Conservation (phyloP, 352 stramenopile genomes). For the Albugo laibachii region DNA sequence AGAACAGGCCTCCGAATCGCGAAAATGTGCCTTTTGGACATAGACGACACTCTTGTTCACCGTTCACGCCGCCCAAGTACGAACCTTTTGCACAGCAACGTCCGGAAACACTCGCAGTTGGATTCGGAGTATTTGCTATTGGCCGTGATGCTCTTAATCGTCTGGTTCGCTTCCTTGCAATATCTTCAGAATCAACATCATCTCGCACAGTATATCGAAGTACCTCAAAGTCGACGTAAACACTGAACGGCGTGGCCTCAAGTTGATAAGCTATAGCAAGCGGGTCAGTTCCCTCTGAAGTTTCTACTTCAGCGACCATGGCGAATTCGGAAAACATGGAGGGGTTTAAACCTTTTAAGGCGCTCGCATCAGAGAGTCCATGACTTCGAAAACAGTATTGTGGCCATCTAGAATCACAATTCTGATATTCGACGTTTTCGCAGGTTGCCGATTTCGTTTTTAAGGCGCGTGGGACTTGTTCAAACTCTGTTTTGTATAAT, state of each 20-base stretch:
- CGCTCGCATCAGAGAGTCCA: not conserved
- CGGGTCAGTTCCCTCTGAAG: not conserved
- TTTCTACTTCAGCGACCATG: not conserved
- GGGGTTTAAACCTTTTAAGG: not conserved
- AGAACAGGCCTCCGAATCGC: no score
- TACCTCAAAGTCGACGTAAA: not conserved
- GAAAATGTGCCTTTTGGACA: no score
- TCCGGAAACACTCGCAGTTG: no score
- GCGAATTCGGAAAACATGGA: conserved; percentile 4
- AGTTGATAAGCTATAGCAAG: not conserved
- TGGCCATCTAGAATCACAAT: conserved; percentile 1
- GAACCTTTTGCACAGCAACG: no score
- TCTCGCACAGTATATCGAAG: no score
- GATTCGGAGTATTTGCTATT: no score
- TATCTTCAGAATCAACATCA: no score
- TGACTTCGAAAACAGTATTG: conserved; percentile 3
- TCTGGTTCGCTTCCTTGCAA: no score
- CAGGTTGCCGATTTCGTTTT: not conserved
- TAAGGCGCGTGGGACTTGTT: not conserved
- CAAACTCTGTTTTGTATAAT: not conserved
- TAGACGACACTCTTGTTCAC: no score
- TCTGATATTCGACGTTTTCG: not conserved
- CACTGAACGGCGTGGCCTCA: not conserved
- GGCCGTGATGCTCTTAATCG: no score
- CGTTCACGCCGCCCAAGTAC: no score